Conservation (phyloP, 2,329 filamentous ascomycete genomes). For the Remersonia thermophila region DNA sequence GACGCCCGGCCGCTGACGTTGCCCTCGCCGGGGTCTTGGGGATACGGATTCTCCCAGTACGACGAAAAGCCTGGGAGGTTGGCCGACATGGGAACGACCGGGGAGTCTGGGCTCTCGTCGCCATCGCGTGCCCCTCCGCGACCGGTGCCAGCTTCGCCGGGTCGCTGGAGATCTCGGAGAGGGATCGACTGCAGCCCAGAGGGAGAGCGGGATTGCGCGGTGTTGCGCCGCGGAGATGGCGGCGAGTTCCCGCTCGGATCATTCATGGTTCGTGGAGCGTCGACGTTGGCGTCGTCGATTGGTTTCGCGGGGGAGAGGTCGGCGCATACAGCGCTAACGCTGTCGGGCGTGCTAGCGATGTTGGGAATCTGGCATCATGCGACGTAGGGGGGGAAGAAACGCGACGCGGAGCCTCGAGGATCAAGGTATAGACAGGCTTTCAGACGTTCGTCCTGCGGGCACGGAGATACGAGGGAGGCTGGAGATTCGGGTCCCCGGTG, state of each 20-base stretch:
- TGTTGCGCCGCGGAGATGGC: slow-evolving; percentile 13
- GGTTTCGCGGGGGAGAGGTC: not conserved
- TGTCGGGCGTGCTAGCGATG: slow-evolving; percentile 8
- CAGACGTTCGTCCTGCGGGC: no score
- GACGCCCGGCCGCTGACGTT: slow-evolving; percentile 28
- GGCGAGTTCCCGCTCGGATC: slow-evolving; percentile 17
- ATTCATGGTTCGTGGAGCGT: slow-evolving; percentile 3
- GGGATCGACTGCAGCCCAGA: slow-evolving; percentile 51
- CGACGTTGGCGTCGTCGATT: not conserved
- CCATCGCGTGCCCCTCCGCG: slow-evolving; percentile 2
- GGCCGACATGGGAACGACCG: slow-evolving; percentile 20
- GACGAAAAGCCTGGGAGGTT: slow-evolving; percentile 34
- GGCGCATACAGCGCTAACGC: slow-evolving; percentile 15
- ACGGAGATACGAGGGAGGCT: no score
- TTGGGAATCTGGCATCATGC: slow-evolving; percentile 12
- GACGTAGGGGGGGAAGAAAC: slow-evolving; percentile 1
- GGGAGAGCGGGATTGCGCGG: slow-evolving; percentile 29
- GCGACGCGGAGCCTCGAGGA: not conserved
- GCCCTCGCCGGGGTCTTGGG: slow-evolving; percentile 22
- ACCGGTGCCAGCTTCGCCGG: slow-evolving; percentile 14
- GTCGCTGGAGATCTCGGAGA: slow-evolving; percentile 46
- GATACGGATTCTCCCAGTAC: slow-evolving; percentile 41
- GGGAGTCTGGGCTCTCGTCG: slow-evolving; percentile 12
- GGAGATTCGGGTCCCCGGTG: no score
- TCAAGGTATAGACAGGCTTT: no score